Evolutionary conservation across 2,329 filamentous ascomycete species (phyloP).

Genomic region (Trichoderma polysporum): DNA sequence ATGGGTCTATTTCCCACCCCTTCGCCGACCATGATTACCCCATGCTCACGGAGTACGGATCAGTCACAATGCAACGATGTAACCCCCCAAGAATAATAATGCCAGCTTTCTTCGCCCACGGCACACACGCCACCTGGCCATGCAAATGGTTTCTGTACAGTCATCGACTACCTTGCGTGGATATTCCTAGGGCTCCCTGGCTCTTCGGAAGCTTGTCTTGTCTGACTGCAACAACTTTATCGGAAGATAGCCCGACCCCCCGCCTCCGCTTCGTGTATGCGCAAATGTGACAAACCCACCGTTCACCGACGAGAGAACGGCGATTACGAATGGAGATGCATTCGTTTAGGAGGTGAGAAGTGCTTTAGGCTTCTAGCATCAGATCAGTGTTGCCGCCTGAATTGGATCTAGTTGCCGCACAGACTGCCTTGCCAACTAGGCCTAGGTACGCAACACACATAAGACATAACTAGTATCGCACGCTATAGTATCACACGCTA

Average conservation of each 20-base stretch:
- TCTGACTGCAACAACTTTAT: conserved; percentile 4
- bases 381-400: too few species aligned
- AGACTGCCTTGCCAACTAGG: not conserved
- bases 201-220: not conserved
- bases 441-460: not conserved
- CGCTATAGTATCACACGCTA: not conserved
- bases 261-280: not conserved
- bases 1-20: not conserved
- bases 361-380: too few species aligned
- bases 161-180: not conserved
- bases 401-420: too few species aligned
- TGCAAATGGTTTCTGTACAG: not conserved
- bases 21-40: too few species aligned
- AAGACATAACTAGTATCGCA: not conserved
- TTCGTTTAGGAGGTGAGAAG: too few species aligned
- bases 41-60: not conserved
- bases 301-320: not conserved
- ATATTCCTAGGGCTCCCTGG: not conserved
- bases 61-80: not conserved
- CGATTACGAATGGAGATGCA: not conserved
- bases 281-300: too few species aligned
- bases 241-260: not conserved
- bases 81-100: not conserved
- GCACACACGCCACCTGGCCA: not conserved
- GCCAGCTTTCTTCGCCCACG: not conserved